phyloP scores from a whole-genome alignment of 306 rosid genomes.

The Sphenostylis stenocarpa region DNA sequence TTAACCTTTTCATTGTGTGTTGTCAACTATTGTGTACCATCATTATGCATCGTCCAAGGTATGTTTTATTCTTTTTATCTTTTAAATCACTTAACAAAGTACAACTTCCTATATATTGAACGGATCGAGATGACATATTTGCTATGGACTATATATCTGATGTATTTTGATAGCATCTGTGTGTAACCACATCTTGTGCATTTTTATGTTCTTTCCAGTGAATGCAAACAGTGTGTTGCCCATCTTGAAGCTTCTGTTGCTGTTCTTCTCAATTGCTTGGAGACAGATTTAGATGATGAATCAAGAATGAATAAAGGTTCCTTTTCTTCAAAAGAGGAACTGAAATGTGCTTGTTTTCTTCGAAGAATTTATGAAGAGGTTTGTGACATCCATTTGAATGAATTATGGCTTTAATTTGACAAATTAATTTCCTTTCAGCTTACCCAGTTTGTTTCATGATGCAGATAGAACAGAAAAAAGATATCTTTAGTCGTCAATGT shows the following conservation, averaged over 20 bases:
- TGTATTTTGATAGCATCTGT: conserved; percentile 19
- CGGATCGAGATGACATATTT: conserved; percentile 9
- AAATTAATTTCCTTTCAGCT: conserved; percentile 23
- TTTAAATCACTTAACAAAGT: conserved; percentile 23
- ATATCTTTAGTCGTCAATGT: conserved; percentile 60
- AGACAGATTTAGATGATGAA: conserved; percentile 55
- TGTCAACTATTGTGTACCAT: conserved; percentile 72
- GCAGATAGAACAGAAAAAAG: conserved; percentile 86
- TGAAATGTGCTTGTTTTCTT: conserved; percentile 78
- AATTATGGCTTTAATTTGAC: conserved; percentile 6
- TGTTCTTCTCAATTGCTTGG: conserved; percentile 80
- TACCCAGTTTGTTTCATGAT: conserved; percentile 34
- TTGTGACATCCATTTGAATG: conserved; percentile 21
- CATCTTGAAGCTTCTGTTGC: conserved; percentile 74
- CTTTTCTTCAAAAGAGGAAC: conserved; percentile 78
- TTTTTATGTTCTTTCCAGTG: conserved; percentile 48
- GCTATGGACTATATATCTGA: conserved; percentile 6
- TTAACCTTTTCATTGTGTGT: conserved; percentile 70
- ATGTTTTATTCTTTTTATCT: conserved; percentile 32
- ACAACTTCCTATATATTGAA: conserved; percentile 2
- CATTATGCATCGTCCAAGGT: conserved; percentile 83
- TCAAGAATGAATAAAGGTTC: conserved; percentile 39
- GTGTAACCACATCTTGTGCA: background rate
- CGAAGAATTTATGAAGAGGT: conserved; percentile 55
- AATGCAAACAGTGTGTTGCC: conserved; percentile 64